Evolutionary conservation across 208 protist species (phyloP).

Genomic region (Porcisia hertigi): DNA sequence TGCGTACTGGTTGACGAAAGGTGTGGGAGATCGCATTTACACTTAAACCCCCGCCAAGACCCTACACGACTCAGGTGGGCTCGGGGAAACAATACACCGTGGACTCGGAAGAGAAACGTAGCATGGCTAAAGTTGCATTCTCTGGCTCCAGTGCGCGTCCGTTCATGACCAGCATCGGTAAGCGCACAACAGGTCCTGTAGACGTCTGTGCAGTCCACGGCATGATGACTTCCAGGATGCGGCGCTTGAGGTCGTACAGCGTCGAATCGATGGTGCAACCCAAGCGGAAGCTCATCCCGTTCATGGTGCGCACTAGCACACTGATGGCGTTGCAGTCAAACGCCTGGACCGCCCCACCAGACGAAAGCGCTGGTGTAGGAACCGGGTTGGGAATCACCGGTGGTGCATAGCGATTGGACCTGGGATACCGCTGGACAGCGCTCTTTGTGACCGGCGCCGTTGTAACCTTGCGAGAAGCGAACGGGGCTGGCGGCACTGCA

Average conservation of each 20-base stretch:
- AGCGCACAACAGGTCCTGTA: constrained; percentile 3
- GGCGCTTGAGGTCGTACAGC: constrained; percentile 28
- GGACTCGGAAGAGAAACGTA: constrained; percentile 16
- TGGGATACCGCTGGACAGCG: constrained; percentile 2
- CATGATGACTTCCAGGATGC: constrained; percentile 24
- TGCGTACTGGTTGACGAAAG: too few species aligned
- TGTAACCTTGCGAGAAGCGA: not conserved
- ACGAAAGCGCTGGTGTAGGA: constrained; percentile 19
- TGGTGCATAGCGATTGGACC: not conserved
- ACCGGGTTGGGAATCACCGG: constrained; percentile 33
- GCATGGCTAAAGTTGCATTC: constrained; percentile 11
- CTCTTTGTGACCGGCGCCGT: not conserved
- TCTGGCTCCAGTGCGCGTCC: constrained; percentile 26
- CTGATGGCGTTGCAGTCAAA: constrained; percentile 7
- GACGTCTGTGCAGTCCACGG: constrained; percentile 2
- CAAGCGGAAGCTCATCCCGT: constrained; percentile 28
- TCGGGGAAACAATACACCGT: constrained; percentile 37
- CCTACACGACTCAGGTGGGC: not conserved
- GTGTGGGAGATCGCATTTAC: too few species aligned
- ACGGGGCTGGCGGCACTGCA: not conserved
- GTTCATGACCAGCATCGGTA: constrained; percentile 38
- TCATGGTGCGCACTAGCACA: constrained; percentile 32
- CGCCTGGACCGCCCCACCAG: not conserved
- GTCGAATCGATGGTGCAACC: constrained; percentile 2
- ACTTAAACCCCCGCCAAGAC: too few species aligned